These are phyloP conservation scores for Fusarium compactum DNA, from an alignment of 2,329 filamentous ascomycete genomes.

Conservation along the genomic window DNA sequence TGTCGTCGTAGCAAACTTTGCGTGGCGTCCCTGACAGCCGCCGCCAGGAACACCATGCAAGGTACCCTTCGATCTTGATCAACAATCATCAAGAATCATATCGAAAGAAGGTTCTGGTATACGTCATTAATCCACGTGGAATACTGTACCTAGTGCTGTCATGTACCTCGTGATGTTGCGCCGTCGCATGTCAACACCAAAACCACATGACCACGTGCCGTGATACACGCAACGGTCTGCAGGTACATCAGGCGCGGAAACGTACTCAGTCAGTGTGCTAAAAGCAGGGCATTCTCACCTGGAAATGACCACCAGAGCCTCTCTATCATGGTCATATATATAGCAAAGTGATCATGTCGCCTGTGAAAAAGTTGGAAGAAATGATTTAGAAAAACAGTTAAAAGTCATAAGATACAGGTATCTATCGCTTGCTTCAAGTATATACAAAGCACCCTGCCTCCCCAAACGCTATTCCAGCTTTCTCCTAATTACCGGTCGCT, in stretches of 20 bases:
- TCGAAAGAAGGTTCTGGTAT: conserved; percentile 5
- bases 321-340: conserved; percentile 12
- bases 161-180: conserved; percentile 38
- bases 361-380: conserved; percentile 13
- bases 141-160: conserved; percentile 2
- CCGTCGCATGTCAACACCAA: conserved; percentile 44
- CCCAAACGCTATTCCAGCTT: conserved; percentile 55
- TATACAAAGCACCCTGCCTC: conserved; percentile 54
- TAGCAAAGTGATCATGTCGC: conserved; percentile 37
- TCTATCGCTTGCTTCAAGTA: conserved; percentile 55
- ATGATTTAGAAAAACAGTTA: conserved; percentile 46
- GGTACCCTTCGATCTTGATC: conserved; percentile 26
- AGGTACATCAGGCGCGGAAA: conserved; percentile 45
- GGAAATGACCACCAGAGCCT: conserved; percentile 42
- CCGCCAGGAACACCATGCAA: conserved; percentile 40
- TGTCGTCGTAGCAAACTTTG: conserved; percentile 30
- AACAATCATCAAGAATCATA: conserved; percentile 25
- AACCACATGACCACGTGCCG: conserved; percentile 45
- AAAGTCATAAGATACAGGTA: conserved; percentile 55
- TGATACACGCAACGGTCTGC: conserved; percentile 43
- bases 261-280: conserved; percentile 39
- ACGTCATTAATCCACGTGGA: conserved; percentile 44
- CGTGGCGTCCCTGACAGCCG: conserved; percentile 32
- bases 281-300: conserved; percentile 41
- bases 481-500: conserved; percentile 57